Base-by-base conservation (phyloP, 176 grass and related monocot species). In the Carex pumila region DNA sequence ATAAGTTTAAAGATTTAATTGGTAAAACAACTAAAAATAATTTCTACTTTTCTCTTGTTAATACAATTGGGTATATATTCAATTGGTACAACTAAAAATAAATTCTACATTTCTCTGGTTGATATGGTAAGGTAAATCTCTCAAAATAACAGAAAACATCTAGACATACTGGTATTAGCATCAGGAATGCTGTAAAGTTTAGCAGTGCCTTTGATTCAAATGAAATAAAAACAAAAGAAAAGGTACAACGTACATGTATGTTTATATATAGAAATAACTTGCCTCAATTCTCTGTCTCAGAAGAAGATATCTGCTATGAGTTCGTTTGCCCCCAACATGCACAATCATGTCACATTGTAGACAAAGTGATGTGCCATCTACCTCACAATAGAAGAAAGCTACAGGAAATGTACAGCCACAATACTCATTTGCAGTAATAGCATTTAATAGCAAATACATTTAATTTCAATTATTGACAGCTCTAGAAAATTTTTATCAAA, bases 361-460 rank as follows among this genome's bases (percentile, higher is more conserved):
- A 87, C 96, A 99, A 85, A 99, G 88, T 55, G 96, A 99, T 68
- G 91, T 91, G 60, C 96, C 96, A 93, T 99, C 96, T 94, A 99
- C 80, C 65, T 91, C 96, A 81, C 96, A 99, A 72, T 95, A 95
- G 87, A 99, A 99, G 93, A 99, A 99, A 83, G 96, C 96, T 99
- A 84, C 57, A 89, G 75, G 43, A 36, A 89, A 75, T 77, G 17
- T 9, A 39, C 14, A 76, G 29, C 54, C 56, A 84, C 29, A 64
- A 39, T 29, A 62, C 17, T 21, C 13, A 74, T 21, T 86, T 47
- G 63, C 83, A 45, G 12, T 50, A 34, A 3, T 47, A 39, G 54
- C 47, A 74, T 47, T 49, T 56, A 14, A 41, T 81, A 39, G 3
- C 3, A 12, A 61, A 67, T 70, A 30, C 5, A 6, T 39, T 6